Percentiles rank a stretch among this genome's conserved stretches.
These are phyloP conservation scores for Capsicum chinense DNA, from an alignment of 257 asterid genomes.

Conservation along the genomic window DNA sequence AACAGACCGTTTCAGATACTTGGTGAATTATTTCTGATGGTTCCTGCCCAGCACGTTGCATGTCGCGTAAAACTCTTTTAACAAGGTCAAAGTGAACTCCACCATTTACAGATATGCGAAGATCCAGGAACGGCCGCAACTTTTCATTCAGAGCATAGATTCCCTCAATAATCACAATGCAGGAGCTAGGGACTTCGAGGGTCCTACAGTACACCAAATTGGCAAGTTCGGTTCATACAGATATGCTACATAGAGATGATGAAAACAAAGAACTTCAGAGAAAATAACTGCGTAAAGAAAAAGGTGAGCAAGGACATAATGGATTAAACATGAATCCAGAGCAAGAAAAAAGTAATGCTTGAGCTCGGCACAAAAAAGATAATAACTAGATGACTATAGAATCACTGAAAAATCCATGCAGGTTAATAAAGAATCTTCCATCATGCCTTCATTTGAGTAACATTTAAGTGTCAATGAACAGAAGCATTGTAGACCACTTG, in stretches of 20 bases:
- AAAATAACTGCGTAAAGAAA: neutral
- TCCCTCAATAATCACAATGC: slow-evolving; percentile 88
- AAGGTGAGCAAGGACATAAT: neutral
- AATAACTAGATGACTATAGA: neutral
- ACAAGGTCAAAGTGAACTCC: slow-evolving; percentile 99
- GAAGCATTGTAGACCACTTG: neutral
- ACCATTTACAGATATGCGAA: slow-evolving; percentile 91
- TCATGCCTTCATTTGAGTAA: neutral
- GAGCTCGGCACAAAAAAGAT: neutral
- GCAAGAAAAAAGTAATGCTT: neutral
- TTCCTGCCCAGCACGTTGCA: slow-evolving; percentile 96
- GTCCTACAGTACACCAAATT: slow-evolving; percentile 57
- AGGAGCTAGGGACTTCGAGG: slow-evolving; percentile 89
- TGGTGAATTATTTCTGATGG: slow-evolving; percentile 98
- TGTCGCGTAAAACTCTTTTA: slow-evolving; percentile 92
- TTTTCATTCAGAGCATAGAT: slow-evolving; percentile 91
- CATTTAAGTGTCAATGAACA: neutral
- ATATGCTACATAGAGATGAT: neutral
- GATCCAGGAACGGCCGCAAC: slow-evolving; percentile 82
- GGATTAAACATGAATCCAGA: neutral
- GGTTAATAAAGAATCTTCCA: neutral
- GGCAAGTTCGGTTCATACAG: neutral
- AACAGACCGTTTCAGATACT: slow-evolving; percentile 91
- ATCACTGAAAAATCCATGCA: neutral
- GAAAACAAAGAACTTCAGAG: neutral